Percentiles rank a stretch among this genome's conserved stretches.
Conservation (phyloP, 108 stramenopile genomes). For the Skeletonema grethae region DNA sequence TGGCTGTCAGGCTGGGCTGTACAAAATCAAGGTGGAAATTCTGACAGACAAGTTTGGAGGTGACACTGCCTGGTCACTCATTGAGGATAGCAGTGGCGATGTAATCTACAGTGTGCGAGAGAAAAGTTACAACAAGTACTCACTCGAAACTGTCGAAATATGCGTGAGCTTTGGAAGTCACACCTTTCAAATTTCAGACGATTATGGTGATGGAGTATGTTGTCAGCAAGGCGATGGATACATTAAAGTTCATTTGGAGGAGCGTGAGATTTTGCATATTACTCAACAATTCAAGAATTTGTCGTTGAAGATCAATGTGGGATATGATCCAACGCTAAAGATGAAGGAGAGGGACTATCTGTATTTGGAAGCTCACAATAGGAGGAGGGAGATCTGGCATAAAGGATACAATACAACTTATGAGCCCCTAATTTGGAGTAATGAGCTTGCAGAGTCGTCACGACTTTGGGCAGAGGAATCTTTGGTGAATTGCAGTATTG, state of each 20-base stretch:
- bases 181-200: constrained; percentile 42
- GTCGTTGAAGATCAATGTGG: constrained; percentile 32
- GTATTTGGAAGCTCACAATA: constrained; percentile 48
- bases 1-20: neutral
- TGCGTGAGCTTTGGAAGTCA: constrained; percentile 30
- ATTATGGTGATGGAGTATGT: constrained; percentile 50
- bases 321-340: constrained; percentile 27
- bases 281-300: constrained; percentile 6
- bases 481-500: constrained; percentile 10
- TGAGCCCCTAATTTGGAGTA: constrained; percentile 39
- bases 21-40: constrained; percentile 43
- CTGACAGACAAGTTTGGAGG: constrained; percentile 25
- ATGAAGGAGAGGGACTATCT: constrained; percentile 37
- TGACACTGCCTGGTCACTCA: constrained; percentile 39
- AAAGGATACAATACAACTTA: constrained; percentile 19
- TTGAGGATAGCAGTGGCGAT: constrained; percentile 6
- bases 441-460: constrained; percentile 31
- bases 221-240: constrained; percentile 41
- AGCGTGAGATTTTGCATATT: constrained; percentile 31
- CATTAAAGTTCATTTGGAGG: constrained; percentile 36
- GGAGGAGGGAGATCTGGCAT: constrained; percentile 32
- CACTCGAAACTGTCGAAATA: constrained; percentile 11
- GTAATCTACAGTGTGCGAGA: constrained; percentile 23
- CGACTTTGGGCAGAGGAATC: constrained; percentile 39
- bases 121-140: constrained; percentile 18